Evolutionary conservation across 2,329 filamentous ascomycete species (phyloP).

Genomic region (Stachybotrys chartarum): DNA sequence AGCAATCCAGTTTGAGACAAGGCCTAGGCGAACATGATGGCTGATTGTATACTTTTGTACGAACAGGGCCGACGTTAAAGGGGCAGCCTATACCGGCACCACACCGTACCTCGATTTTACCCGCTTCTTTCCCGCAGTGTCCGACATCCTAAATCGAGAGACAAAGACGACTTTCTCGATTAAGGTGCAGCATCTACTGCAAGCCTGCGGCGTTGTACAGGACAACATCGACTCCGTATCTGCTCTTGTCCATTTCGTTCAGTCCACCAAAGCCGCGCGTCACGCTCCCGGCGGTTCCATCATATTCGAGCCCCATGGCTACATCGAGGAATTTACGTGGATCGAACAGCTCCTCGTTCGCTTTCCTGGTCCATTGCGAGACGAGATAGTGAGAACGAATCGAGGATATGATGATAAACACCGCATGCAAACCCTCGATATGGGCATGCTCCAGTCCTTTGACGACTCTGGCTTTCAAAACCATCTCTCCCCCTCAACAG

Average conservation of each 20-base stretch:
- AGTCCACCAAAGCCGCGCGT: slow-evolving; percentile 13
- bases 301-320: slow-evolving; percentile 19
- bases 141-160: slow-evolving; percentile 12
- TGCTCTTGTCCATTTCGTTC: slow-evolving; percentile 17
- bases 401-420: not conserved
- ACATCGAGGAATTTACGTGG: slow-evolving; percentile 23
- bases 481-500: not conserved
- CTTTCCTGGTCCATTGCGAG: slow-evolving; percentile 17
- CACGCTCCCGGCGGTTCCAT: slow-evolving; percentile 5
- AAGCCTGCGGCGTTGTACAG: slow-evolving; percentile 12
- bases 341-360: slow-evolving; percentile 19
- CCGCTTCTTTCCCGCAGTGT: slow-evolving; percentile 13
- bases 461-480: not conserved
- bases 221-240: slow-evolving; percentile 14
- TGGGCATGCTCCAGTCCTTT: not conserved
- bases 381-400: slow-evolving; percentile 1
- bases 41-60: not conserved
- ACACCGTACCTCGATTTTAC: slow-evolving; percentile 23
- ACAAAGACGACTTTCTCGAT: slow-evolving; percentile 6
- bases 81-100: slow-evolving; percentile 21
- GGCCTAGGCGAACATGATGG: not conserved
- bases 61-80: slow-evolving; percentile 27
- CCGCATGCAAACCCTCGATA: not conserved
- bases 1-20: not conserved
- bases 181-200: slow-evolving; percentile 13